Conservation (phyloP, 805 yeast species). For the Lipomyces sp. region DNA sequence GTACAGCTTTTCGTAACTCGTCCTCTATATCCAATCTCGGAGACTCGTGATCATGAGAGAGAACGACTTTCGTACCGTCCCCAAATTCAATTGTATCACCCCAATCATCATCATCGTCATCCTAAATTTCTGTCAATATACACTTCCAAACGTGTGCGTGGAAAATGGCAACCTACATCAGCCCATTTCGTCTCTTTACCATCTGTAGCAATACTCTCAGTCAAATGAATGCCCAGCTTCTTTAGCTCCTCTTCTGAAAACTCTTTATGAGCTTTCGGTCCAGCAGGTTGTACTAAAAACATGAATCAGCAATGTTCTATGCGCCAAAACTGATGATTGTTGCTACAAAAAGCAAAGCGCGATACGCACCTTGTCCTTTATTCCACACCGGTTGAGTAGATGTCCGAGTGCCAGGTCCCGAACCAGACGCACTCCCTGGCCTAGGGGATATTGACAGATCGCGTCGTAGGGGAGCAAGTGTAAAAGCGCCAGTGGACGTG, state of each 20-base stretch:
- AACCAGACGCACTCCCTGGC: conserved; percentile 30
- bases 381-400: conserved; percentile 27
- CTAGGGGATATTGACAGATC: conserved; percentile 34
- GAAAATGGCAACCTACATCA: conserved; percentile 29
- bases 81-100: conserved; percentile 41
- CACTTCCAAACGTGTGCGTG: too few species aligned
- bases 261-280: conserved; percentile 24
- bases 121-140: conserved; percentile 29
- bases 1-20: background rate
- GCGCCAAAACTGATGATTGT: background rate
- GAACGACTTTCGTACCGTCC: conserved; percentile 40
- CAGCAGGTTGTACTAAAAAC: background rate
- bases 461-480: conserved; percentile 35
- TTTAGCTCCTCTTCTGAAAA: conserved; percentile 45
- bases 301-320: background rate
- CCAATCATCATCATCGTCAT: conserved; percentile 48
- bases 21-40: background rate
- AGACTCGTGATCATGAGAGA: conserved; percentile 26
- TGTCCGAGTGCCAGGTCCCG: conserved; percentile 14
- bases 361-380: conserved; percentile 24
- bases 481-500: conserved; percentile 26
- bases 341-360: too few species aligned
- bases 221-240: conserved; percentile 46
- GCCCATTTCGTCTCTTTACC: conserved; percentile 46
- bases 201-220: conserved; percentile 43